Conservation (phyloP, 768 basidiomycete genomes). For the Boletellus emodensis region DNA sequence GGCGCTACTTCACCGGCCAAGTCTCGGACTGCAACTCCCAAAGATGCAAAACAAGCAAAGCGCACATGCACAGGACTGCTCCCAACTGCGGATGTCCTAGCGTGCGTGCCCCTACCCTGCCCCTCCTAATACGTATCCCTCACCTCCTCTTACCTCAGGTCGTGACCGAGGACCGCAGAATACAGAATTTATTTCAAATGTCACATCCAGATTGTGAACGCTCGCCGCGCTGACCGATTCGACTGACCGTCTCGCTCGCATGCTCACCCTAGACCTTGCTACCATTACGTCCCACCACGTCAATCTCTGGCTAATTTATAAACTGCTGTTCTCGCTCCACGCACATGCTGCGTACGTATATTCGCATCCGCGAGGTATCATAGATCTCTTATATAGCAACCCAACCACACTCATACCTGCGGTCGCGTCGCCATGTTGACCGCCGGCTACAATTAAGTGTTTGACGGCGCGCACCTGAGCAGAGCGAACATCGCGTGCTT, state of each 20-base stretch:
- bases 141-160: constrained; percentile 18
- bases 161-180: constrained; percentile 34
- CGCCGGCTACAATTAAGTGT: constrained; percentile 13
- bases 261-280: constrained; percentile 14
- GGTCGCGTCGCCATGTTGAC: constrained; percentile 24
- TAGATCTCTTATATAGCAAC: constrained; percentile 3
- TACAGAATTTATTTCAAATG: constrained; percentile 35
- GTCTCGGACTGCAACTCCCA: constrained; percentile 29
- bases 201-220: constrained; percentile 31
- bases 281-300: constrained; percentile 6
- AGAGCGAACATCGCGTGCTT: constrained; percentile 2
- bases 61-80: constrained; percentile 35
- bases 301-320: constrained; percentile 16
- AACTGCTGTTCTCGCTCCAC: constrained; percentile 5
- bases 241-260: not conserved
- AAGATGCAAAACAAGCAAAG: constrained; percentile 32
- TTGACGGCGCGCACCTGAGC: not conserved
- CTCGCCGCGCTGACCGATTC: constrained; percentile 10
- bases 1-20: constrained; percentile 35
- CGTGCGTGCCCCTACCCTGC: constrained; percentile 16
- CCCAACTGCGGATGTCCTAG: constrained; percentile 30
- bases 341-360: constrained; percentile 16
- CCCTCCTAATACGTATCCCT: constrained; percentile 11
- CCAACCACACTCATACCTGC: constrained; percentile 1
- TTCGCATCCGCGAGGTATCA: constrained; percentile 5